Evolutionary conservation across 768 basidiomycete genomes (phyloP), one percentile per base, ranked within the genome.

Genomic region (Astraeus odoratus): DNA sequence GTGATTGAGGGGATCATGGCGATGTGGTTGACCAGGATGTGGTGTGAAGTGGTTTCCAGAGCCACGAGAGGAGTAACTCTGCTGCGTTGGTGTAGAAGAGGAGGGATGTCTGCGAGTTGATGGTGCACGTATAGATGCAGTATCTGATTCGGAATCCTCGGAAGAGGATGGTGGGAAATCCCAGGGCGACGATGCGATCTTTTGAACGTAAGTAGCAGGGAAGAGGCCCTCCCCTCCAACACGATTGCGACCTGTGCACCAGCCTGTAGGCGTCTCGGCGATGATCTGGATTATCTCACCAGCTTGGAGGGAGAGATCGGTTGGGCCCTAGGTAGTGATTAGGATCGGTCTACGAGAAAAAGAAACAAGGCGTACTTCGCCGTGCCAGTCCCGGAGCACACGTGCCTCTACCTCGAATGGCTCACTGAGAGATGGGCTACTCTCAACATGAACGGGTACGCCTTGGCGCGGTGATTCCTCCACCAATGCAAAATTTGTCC

Each of bases 241-340:
- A 33, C 52, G 53, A 52, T 75, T 57, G 49, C 70, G 70, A n/a
- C 91, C 90, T 29, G 74, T 83, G 89, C 89, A 95, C 91, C 91
- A 93, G 59, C 93, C 91, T 1, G 73, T 68, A 50, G 92, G 89
- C n/a, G 79, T 85, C 60, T 93, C 88, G 48, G 83, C 75, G 38
- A 87, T 65, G 48, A 95, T 75, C 48, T 89, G 85, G 47, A 95
- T 80, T 29, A 82, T 67, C 46, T 93, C 91, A 4, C 89, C 91
- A 0, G 74, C 65, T n/a, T 64, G 63, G 68, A 95, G 90, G 1
- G 78, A 73, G 3, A 95, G 72, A 62, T 94, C 90, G 39, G 81
- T 80, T 5, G 78, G 72, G 58, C 89, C 87, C 84, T 90, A n/a
- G 49, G 3, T 23, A 43, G 42, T 23, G 30, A n/a, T n/a, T 3